These are phyloP conservation scores for Nigrospora oryzae DNA, from an alignment of 2,329 filamentous ascomycete species.

Conservation along the genomic window DNA sequence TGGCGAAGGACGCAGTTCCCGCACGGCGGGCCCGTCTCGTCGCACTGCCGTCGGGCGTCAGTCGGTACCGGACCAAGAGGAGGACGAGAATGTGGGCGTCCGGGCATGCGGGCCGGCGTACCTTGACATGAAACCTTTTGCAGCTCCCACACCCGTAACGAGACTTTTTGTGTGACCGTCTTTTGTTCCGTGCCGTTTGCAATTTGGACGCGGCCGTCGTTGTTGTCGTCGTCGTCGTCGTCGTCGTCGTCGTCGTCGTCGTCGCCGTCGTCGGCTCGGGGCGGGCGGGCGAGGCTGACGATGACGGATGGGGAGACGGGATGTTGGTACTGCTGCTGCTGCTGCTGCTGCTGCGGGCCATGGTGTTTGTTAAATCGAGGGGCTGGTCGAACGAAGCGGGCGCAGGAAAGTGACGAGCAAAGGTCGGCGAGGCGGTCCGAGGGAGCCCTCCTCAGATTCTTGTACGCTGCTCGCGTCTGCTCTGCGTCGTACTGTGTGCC, in stretches of 20 bases:
- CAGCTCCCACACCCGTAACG: constrained; percentile 1
- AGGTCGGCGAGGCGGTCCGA: no score
- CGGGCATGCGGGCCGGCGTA: background rate
- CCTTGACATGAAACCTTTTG: constrained; percentile 1
- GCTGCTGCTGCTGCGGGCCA: no score
- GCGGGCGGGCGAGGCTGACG: no score
- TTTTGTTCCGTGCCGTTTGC: background rate
- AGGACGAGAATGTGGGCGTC: background rate
- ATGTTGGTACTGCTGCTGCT: no score
- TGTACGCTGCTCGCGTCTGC: no score
- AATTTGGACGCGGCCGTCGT: background rate
- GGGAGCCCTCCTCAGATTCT: no score
- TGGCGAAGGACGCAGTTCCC: constrained; percentile 1
- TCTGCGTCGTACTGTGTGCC: no score
- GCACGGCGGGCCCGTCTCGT: constrained; percentile 1
- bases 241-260: background rate
- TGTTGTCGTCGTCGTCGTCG: background rate
- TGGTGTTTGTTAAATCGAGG: no score
- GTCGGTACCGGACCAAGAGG: background rate
- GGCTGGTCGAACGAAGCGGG: no score
- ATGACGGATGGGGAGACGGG: no score
- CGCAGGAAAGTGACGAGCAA: no score
- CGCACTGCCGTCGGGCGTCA: background rate
- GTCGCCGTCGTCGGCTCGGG: background rate
- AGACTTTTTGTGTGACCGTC: constrained; percentile 1